Conservation (phyloP, 78 protist genomes). For the Planoprotostelium fungivorum region DNA sequence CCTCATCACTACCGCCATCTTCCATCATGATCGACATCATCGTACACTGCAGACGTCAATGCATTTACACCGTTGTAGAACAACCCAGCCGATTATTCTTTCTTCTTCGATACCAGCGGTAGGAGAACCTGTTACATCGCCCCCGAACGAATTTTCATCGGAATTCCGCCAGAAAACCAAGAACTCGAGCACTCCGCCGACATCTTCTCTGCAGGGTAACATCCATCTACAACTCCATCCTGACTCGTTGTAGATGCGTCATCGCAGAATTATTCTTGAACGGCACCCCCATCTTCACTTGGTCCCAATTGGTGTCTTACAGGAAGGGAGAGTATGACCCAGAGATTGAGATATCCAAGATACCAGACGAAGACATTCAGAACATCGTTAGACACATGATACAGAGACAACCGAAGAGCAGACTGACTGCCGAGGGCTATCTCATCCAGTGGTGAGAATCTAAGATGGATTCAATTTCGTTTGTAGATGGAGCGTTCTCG, state of each 20-base stretch:
- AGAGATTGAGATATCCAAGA: slow-evolving; percentile 18
- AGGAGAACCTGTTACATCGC: slow-evolving; percentile 85
- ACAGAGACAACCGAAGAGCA: slow-evolving; percentile 21
- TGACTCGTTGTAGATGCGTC: slow-evolving; percentile 24
- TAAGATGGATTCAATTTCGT: no score
- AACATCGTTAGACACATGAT: slow-evolving; percentile 43
- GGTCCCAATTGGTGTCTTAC: slow-evolving; percentile 54
- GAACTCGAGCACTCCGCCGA: slow-evolving; percentile 65
- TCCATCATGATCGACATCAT: background rate
- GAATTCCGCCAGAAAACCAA: slow-evolving; percentile 17
- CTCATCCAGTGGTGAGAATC: slow-evolving; percentile 6
- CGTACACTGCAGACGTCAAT: background rate
- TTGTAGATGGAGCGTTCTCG: no score
- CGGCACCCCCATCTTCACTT: slow-evolving; percentile 64
- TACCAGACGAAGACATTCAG: slow-evolving; percentile 62
- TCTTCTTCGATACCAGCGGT: slow-evolving; percentile 82
- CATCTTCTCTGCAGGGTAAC: slow-evolving; percentile 72
- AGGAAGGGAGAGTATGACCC: slow-evolving; percentile 52
- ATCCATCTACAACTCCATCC: slow-evolving; percentile 6
- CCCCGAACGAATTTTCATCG: slow-evolving; percentile 78
- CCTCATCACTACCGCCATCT: background rate
- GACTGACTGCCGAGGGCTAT: slow-evolving; percentile 35
- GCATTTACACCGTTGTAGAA: slow-evolving; percentile 22
- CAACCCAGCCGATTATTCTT: slow-evolving; percentile 87
- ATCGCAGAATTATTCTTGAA: slow-evolving; percentile 69